Conservation (phyloP, 768 basidiomycete species). For the Pisolithus tinctorius region DNA sequence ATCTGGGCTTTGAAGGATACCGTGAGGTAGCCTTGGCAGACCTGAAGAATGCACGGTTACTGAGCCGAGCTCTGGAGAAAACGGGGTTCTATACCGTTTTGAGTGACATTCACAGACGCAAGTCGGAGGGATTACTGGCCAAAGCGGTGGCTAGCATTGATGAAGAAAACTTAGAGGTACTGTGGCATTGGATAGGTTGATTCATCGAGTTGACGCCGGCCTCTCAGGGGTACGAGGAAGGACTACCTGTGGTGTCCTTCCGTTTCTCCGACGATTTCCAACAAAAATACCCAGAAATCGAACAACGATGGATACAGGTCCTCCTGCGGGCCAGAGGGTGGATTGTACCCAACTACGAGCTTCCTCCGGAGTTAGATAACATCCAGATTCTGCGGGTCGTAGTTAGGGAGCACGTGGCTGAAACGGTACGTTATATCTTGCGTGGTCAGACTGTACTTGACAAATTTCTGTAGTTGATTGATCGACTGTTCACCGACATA, state of each 20-base stretch:
- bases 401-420: slow-evolving; percentile 48
- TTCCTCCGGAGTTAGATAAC: slow-evolving; percentile 44
- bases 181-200: slow-evolving; percentile 12
- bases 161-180: slow-evolving; percentile 54
- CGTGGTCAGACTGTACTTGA: slow-evolving; percentile 24
- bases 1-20: slow-evolving; percentile 53
- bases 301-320: slow-evolving; percentile 53
- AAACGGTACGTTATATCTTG: slow-evolving; percentile 33
- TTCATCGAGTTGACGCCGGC: background rate
- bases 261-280: slow-evolving; percentile 50
- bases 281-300: slow-evolving; percentile 44
- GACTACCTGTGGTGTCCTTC: slow-evolving; percentile 48
- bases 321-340: slow-evolving; percentile 43
- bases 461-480: slow-evolving; percentile 39
- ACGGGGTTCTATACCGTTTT: slow-evolving; percentile 46
- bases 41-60: slow-evolving; percentile 56
- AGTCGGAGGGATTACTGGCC: slow-evolving; percentile 11
- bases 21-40: slow-evolving; percentile 40
- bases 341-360: slow-evolving; percentile 58
- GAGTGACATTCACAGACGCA: slow-evolving; percentile 48
- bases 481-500: slow-evolving; percentile 62
- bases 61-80: slow-evolving; percentile 56
- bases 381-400: slow-evolving; percentile 60
- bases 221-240: slow-evolving; percentile 39
- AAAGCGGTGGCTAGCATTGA: slow-evolving; percentile 31